Evolutionary conservation across 495 filamentous ascomycete species (phyloP).

Genomic region (Tuber magnatum): DNA sequence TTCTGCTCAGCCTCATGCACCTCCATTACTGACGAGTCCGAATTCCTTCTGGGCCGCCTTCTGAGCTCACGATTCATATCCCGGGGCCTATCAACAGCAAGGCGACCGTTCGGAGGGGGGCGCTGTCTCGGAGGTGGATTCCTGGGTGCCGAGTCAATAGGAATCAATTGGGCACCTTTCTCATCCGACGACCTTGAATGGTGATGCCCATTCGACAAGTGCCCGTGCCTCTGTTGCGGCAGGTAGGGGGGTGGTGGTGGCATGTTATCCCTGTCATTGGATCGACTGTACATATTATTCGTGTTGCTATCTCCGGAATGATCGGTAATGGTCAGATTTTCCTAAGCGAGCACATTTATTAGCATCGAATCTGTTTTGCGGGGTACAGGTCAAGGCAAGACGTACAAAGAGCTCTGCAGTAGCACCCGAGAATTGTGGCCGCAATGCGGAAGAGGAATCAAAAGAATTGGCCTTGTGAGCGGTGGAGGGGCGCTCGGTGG

Average conservation of each 20-base stretch:
- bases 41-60: constrained; percentile 67
- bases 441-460: constrained; percentile 46
- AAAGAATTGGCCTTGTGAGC: constrained; percentile 54
- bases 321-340: constrained; percentile 48
- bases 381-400: constrained; percentile 31
- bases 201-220: constrained; percentile 45
- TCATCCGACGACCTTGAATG: constrained; percentile 59
- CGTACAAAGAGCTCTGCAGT: constrained; percentile 87
- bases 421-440: constrained; percentile 53
- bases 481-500: constrained; percentile 38
- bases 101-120: constrained; percentile 41
- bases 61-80: constrained; percentile 37
- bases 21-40: constrained; percentile 83
- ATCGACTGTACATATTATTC: neutral
- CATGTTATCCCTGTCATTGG: constrained; percentile 33
- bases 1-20: constrained; percentile 64
- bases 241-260: constrained; percentile 37
- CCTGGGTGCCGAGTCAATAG: constrained; percentile 32
- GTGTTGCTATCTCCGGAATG: constrained; percentile 31
- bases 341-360: constrained; percentile 32
- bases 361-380: constrained; percentile 18
- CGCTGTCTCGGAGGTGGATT: constrained; percentile 40
- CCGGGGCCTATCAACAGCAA: constrained; percentile 20
- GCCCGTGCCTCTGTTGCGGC: neutral
- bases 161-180: constrained; percentile 41